Percentiles rank a stretch among this genome's conserved stretches.
phyloP scores from a whole-genome alignment of 139 green algal species.

The Coccomyxa sp. region DNA sequence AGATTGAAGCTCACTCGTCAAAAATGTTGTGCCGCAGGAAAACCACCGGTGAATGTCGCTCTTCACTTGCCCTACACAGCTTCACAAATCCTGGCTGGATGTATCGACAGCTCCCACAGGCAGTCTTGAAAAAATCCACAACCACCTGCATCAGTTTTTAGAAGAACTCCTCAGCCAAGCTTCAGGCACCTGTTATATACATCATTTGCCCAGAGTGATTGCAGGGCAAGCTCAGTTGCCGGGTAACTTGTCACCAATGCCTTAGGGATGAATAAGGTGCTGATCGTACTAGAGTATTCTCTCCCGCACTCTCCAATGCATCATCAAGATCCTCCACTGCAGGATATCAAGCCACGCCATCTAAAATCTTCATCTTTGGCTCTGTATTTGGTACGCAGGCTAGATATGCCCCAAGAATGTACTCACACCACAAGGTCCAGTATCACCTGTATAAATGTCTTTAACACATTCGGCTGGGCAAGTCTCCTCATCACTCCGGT shows the following conservation, averaged over 20 bases:
- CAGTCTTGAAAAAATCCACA: slow-evolving; percentile 45
- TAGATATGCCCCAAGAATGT: too few relatives aligned
- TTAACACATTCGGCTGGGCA: slow-evolving; percentile 26
- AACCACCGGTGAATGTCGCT: slow-evolving; percentile 27
- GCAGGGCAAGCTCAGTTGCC: too few relatives aligned
- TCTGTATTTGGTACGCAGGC: too few relatives aligned
- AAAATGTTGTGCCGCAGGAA: slow-evolving; percentile 52
- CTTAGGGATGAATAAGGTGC: too few relatives aligned
- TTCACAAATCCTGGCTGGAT: slow-evolving; percentile 44
- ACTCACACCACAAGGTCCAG: too few relatives aligned
- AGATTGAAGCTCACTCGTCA: slow-evolving; percentile 29
- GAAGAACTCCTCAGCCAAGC: neutral
- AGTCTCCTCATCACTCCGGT: neutral
- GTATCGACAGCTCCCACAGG: slow-evolving; percentile 46
- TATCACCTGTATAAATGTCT: slow-evolving; percentile 16
- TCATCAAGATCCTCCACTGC: slow-evolving; percentile 18
- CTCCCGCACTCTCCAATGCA: neutral
- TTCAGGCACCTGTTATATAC: too few relatives aligned
- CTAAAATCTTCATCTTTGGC: too few relatives aligned
- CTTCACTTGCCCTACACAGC: slow-evolving; percentile 33
- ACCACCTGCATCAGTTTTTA: slow-evolving; percentile 2
- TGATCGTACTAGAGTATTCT: slow-evolving; percentile 18
- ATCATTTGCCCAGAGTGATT: too few relatives aligned
- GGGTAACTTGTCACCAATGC: too few relatives aligned
- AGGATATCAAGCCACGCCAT: neutral